Evolutionary conservation across 305 asterid species (phyloP).

Genomic region (Ajuga reptans): DNA sequence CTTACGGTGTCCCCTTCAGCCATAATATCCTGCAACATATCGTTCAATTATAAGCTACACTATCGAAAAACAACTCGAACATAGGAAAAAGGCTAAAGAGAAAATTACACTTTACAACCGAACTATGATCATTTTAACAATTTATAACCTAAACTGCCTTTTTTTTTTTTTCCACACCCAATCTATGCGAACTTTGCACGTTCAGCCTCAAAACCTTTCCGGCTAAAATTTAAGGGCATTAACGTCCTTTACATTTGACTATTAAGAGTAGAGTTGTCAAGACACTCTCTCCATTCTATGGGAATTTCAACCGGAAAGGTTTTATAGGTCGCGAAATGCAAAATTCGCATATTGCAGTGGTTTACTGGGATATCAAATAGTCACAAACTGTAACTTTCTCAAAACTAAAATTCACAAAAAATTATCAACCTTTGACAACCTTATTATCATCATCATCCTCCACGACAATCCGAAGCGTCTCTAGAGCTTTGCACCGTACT

Average conservation of each 20-base stretch:
- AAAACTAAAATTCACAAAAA: slow-evolving; percentile 16
- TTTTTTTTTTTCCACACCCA: neutral
- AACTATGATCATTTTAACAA: neutral
- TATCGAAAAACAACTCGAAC: slow-evolving; percentile 13
- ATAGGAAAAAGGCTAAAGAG: neutral
- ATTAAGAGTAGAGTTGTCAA: neutral
- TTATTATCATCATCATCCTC: slow-evolving; percentile 82
- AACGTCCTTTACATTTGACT: too few species aligned
- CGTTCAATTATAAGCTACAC: slow-evolving; percentile 15
- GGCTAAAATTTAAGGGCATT: neutral
- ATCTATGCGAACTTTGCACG: neutral
- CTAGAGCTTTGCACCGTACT: slow-evolving; percentile 68
- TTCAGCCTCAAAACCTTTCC: neutral
- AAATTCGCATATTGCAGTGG: neutral
- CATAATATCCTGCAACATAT: slow-evolving; percentile 61
- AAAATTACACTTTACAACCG: neutral
- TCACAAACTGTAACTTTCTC: neutral
- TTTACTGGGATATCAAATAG: neutral
- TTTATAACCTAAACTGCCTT: neutral
- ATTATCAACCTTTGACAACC: slow-evolving; percentile 52
- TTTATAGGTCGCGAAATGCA: neutral
- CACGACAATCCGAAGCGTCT: slow-evolving; percentile 81
- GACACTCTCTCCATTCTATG: neutral
- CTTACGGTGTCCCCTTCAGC: slow-evolving; percentile 91
- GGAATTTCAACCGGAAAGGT: neutral